Conservation (phyloP, 257 asterid genomes). For the Datura wrightii region DNA sequence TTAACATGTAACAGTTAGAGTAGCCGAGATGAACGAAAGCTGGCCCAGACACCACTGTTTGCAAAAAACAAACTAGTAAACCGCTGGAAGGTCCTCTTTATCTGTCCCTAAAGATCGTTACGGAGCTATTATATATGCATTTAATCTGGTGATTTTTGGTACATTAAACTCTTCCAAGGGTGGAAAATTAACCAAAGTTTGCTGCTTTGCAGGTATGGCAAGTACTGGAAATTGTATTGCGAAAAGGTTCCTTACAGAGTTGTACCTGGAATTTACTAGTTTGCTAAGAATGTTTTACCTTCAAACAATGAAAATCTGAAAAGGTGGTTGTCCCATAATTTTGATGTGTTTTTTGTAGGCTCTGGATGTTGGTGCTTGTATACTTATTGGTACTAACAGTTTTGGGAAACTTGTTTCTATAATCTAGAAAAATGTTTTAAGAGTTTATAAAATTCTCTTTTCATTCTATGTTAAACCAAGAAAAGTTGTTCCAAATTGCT, state of each 20-base stretch:
- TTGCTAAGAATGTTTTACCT: background rate
- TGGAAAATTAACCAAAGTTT: conserved; percentile 12
- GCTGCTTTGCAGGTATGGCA: conserved; percentile 73
- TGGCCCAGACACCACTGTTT: background rate
- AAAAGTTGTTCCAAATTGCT: background rate
- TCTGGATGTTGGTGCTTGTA: conserved; percentile 3
- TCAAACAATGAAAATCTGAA: background rate
- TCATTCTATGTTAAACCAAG: background rate
- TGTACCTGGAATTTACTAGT: conserved; percentile 78
- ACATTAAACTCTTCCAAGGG: background rate
- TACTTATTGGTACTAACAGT: background rate
- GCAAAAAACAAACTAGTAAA: background rate
- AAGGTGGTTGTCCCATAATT: background rate
- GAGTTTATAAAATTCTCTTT: background rate
- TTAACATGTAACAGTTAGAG: background rate
- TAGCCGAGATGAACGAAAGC: background rate
- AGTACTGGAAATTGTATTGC: conserved; percentile 88
- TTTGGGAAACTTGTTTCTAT: background rate
- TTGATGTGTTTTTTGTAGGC: conserved; percentile 2
- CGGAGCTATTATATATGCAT: background rate
- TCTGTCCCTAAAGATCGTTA: background rate
- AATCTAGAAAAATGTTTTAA: background rate
- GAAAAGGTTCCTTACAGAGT: conserved; percentile 84
- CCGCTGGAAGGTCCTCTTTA: background rate
- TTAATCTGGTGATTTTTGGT: background rate